Evolutionary conservation across 495 filamentous ascomycete genomes (phyloP).

Genomic region (Entonaema liquescens): DNA sequence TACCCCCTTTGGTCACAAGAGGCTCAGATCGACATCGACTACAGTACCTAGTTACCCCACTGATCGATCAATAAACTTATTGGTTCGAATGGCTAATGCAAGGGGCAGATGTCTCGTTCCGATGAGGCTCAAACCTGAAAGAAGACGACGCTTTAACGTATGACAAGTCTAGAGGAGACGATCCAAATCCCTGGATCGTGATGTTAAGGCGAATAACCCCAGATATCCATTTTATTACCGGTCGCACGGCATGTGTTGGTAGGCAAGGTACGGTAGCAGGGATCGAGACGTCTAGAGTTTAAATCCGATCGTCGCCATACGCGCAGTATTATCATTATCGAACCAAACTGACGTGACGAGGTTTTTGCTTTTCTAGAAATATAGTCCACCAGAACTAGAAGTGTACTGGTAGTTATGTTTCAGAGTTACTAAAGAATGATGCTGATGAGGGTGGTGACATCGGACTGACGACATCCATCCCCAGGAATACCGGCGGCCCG

Average conservation of each 20-base stretch:
- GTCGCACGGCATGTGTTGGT: neutral
- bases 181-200: neutral
- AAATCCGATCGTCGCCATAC: neutral
- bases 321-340: neutral
- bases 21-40: too few relatives aligned
- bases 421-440: constrained; percentile 8
- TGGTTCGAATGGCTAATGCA: constrained; percentile 8
- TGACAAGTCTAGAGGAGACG: neutral
- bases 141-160: neutral
- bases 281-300: neutral
- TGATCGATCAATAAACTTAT: neutral
- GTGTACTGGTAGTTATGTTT: constrained; percentile 4
- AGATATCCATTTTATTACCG: neutral
- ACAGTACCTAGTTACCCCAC: neutral
- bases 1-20: neutral
- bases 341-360: neutral
- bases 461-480: constrained; percentile 19
- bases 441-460: constrained; percentile 17
- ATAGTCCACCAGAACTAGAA: neutral
- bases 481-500: neutral
- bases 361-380: neutral
- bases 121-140: constrained; percentile 3
- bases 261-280: constrained; percentile 1
- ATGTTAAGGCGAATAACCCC: neutral
- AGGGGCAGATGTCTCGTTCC: neutral